phyloP scores from a whole-genome alignment of 2,329 filamentous ascomycete species.

The Alternaria postmessia region DNA sequence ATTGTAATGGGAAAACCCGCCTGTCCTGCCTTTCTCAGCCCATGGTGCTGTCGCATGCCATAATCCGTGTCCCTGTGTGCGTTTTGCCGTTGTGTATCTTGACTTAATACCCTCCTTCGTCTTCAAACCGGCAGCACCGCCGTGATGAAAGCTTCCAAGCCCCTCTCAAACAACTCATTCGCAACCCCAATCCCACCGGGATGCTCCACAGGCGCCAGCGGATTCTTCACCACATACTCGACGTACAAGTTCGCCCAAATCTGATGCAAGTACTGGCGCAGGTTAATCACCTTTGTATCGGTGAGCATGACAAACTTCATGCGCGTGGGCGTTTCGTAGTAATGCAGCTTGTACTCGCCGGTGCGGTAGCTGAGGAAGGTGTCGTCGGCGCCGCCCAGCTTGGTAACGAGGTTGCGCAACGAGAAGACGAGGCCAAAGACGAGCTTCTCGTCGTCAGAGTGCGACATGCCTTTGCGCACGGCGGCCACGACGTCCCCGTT shows the following conservation, averaged over 20 bases:
- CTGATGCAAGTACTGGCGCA: constrained; percentile 94
- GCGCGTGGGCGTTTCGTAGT: constrained; percentile 96
- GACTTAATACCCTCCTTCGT: neutral
- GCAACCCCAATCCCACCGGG: constrained; percentile 68
- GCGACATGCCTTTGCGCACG: constrained; percentile 57
- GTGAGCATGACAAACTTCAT: constrained; percentile 97
- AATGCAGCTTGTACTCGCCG: constrained; percentile 96
- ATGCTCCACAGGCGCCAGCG: constrained; percentile 68
- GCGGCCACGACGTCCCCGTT: constrained; percentile 50
- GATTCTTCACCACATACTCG: constrained; percentile 80
- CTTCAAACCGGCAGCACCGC: constrained; percentile 45
- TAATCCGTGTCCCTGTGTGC: neutral
- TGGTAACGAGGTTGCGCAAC: constrained; percentile 93
- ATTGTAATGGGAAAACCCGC: neutral
- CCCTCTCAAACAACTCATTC: constrained; percentile 71
- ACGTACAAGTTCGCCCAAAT: constrained; percentile 99
- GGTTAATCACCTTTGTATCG: constrained; percentile 85
- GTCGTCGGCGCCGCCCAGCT: constrained; percentile 92
- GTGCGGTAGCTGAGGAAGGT: constrained; percentile 93
- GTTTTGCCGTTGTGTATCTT: neutral
- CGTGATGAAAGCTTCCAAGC: constrained; percentile 79
- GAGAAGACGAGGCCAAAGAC: constrained; percentile 98
- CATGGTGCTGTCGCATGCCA: neutral
- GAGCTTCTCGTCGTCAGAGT: constrained; percentile 89
- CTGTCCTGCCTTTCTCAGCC: neutral